Base-by-base conservation (phyloP, 495 filamentous ascomycete species). In the Coniosporium apollinis region DNA sequence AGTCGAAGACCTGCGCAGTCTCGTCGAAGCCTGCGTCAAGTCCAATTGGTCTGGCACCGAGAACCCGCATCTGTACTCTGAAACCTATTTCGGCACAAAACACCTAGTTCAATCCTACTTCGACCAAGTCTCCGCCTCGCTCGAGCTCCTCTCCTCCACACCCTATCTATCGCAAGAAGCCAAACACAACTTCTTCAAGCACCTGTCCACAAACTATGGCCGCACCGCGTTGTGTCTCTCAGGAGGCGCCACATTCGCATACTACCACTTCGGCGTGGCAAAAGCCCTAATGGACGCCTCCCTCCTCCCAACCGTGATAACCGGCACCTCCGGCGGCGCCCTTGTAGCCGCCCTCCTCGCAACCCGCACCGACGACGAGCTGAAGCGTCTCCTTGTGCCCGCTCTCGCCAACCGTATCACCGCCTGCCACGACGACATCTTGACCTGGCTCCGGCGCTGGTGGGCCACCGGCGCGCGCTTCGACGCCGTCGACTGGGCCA, bases 21-120 rank as follows among this genome's bases (percentile, higher is more conserved):
- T 96, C 31, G 59, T 89, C 20, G 85, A 94, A 59, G 78, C 78
- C 11, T 94, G 86, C 47, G 79, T 96, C 40, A 97, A 94, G 69
- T 91, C 81, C 54, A 96, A 96, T 50, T 96, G 94, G 56, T 81
- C 77, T 7, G 89, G 89, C 0, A 74, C 89, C n/a, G 89, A 97
- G 58, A 94, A 93, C 43, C 75, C 89, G 15, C 65, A 83, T 25
- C 64, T 97, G 9, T 97, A 97, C 53, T 87, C 79, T 45, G 83
- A 96, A 60, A 86, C 86, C 1, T 96, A 97, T 47, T 92, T 84
- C 38, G 89, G 91, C 16, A 97, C 89, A 1, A 97, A 97, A 52
- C 70, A 84, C 26, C 55, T 93, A 30, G 84, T 91, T 11, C 91
- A 96, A 58, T 68, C 73, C 26, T 94, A 81, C 50, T 64, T 94